Evolutionary conservation across 2,329 filamentous ascomycete species (phyloP).

Genomic region (Ophidiomyces ophidiicola): DNA sequence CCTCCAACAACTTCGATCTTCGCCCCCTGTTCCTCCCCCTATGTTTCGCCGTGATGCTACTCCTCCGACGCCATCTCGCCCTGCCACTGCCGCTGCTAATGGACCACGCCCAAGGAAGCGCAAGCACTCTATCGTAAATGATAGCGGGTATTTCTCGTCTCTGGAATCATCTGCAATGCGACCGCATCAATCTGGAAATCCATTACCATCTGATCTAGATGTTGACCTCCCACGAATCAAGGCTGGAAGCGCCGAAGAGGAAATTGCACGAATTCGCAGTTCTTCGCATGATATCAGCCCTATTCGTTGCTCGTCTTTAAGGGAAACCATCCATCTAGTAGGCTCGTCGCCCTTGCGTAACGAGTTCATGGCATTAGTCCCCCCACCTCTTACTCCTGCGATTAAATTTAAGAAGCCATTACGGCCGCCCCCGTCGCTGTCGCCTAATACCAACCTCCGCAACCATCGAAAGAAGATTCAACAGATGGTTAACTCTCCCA

Average conservation of each 20-base stretch:
- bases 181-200: constrained; percentile 50
- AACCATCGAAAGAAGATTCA: constrained; percentile 75
- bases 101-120: constrained; percentile 56
- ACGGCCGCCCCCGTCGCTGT: constrained; percentile 62
- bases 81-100: constrained; percentile 51
- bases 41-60: constrained; percentile 53
- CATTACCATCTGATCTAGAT: constrained; percentile 61
- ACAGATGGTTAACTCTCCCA: constrained; percentile 68
- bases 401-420: constrained; percentile 63
- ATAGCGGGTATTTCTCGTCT: constrained; percentile 95
- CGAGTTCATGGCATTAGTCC: constrained; percentile 41
- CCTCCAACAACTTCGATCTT: constrained; percentile 61
- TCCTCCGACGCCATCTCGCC: constrained; percentile 55
- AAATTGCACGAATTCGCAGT: constrained; percentile 82
- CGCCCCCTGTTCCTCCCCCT: constrained; percentile 63
- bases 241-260: constrained; percentile 83
- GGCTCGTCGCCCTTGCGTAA: constrained; percentile 59
- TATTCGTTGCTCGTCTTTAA: constrained; percentile 38
- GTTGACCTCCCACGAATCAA: constrained; percentile 69
- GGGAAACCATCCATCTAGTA: constrained; percentile 23
- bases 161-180: constrained; percentile 81
- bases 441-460: constrained; percentile 81
- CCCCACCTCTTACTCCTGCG: constrained; percentile 69
- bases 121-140: constrained; percentile 68
- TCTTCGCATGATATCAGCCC: constrained; percentile 84